These are phyloP conservation scores for Syncephalis fuscata DNA, from an alignment of 371 early-diverging fungal species.

Conservation along the genomic window DNA sequence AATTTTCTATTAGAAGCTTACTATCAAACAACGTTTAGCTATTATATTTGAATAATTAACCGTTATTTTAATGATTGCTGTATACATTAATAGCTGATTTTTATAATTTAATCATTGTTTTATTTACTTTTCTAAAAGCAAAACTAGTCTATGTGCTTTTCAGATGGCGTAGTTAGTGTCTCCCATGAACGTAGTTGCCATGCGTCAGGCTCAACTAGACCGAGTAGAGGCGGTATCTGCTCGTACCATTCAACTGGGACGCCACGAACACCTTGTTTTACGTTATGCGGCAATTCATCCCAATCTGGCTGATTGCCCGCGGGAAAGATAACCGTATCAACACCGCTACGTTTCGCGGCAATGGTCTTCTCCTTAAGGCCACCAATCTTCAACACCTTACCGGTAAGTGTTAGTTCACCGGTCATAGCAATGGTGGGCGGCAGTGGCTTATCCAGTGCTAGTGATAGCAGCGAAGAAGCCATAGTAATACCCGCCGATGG, in stretches of 20 bases:
- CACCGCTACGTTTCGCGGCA: constrained; percentile 90
- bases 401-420: constrained; percentile 92
- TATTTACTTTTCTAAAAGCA: too few relatives aligned
- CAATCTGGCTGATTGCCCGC: constrained; percentile 79
- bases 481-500: constrained; percentile 94
- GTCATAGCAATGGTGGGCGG: constrained; percentile 86
- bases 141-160: too few relatives aligned
- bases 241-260: constrained; percentile 72
- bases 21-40: too few relatives aligned
- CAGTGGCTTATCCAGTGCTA: constrained; percentile 65
- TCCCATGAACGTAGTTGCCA: background rate
- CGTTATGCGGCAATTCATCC: constrained; percentile 83
- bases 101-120: too few relatives aligned
- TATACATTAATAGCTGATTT: too few relatives aligned
- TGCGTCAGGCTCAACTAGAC: background rate
- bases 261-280: constrained; percentile 77
- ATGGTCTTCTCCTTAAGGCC: constrained; percentile 96
- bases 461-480: constrained; percentile 81
- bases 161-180: too few relatives aligned
- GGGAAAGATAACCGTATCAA: constrained; percentile 78
- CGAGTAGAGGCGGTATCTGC: constrained; percentile 16
- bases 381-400: constrained; percentile 92
- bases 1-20: too few relatives aligned
- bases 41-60: too few relatives aligned
- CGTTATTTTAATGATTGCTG: too few relatives aligned